Percentiles rank a stretch among this genome's conserved stretches.
Conservation (phyloP, 352 stramenopile genomes). For the Aphanomyces invadans region DNA sequence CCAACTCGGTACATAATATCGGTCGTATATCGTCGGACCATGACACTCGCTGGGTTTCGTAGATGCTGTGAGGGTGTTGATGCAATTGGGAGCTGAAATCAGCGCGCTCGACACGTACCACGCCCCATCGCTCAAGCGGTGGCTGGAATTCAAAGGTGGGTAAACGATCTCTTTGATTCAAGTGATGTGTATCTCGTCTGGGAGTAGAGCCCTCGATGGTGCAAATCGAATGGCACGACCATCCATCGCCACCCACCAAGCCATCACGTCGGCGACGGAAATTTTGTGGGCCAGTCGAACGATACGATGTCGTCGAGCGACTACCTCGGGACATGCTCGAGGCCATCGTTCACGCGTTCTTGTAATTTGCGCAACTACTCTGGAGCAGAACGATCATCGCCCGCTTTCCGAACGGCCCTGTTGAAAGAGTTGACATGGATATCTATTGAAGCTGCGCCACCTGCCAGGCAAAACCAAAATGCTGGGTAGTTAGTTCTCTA, state of each 20-base stretch:
- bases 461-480: too few species aligned
- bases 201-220: conserved; percentile 1
- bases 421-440: too few species aligned
- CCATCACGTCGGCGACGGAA: background rate
- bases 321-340: conserved; percentile 4
- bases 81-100: conserved; percentile 40
- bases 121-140: conserved; percentile 53
- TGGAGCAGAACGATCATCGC: too few species aligned
- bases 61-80: conserved; percentile 31
- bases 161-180: too few species aligned
- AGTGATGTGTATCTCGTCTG: too few species aligned
- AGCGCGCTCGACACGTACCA: conserved; percentile 43
- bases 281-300: conserved; percentile 13
- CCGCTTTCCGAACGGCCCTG: too few species aligned
- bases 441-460: too few species aligned
- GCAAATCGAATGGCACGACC: conserved; percentile 5
- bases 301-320: conserved; percentile 9
- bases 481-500: too few species aligned
- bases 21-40: background rate
- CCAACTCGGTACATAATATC: conserved; percentile 23
- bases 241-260: background rate
- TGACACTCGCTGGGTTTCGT: too few species aligned
- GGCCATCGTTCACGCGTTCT: background rate
- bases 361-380: background rate
- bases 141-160: conserved; percentile 36